Percentiles rank a stretch among this genome's conserved stretches.
Evolutionary conservation across 73 alveolate genomes (phyloP).

Genomic region (Blepharisma stoltei): DNA sequence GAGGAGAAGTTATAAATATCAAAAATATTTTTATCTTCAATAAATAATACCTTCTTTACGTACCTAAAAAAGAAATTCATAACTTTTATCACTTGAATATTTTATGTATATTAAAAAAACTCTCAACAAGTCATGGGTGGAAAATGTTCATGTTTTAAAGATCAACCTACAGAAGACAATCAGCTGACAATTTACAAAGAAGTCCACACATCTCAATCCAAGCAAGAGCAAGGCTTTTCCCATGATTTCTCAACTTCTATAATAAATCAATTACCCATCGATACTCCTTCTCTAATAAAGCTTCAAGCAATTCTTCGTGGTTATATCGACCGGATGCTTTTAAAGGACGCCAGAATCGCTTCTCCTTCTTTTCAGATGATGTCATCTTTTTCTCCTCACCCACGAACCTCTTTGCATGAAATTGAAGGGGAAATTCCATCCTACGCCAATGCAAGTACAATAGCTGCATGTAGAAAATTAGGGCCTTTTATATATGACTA

Average conservation of each 20-base stretch:
- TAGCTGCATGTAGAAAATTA: neutral
- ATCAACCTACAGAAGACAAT: conserved; percentile 11
- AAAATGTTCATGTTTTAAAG: conserved; percentile 27
- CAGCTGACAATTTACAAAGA: neutral
- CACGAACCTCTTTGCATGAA: neutral
- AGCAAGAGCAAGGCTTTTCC: no score
- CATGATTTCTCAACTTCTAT: no score
- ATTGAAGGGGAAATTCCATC: neutral
- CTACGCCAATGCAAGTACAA: conserved; percentile 24
- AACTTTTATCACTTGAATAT: no score
- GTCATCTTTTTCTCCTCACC: neutral
- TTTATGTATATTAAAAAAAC: no score
- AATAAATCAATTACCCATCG: neutral
- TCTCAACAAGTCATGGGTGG: conserved; percentile 5
- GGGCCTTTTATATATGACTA: neutral
- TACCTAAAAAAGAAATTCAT: no score
- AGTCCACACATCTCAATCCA: neutral
- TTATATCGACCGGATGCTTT: neutral
- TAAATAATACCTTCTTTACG: no score
- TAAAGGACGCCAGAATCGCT: neutral
- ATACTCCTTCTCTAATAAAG: neutral
- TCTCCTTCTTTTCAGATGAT: neutral
- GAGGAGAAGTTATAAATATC: no score
- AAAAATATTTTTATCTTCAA: no score
- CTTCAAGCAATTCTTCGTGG: conserved; percentile 12